Base-by-base conservation (phyloP, 345 rosid genomes). In the Psidium guajava region DNA sequence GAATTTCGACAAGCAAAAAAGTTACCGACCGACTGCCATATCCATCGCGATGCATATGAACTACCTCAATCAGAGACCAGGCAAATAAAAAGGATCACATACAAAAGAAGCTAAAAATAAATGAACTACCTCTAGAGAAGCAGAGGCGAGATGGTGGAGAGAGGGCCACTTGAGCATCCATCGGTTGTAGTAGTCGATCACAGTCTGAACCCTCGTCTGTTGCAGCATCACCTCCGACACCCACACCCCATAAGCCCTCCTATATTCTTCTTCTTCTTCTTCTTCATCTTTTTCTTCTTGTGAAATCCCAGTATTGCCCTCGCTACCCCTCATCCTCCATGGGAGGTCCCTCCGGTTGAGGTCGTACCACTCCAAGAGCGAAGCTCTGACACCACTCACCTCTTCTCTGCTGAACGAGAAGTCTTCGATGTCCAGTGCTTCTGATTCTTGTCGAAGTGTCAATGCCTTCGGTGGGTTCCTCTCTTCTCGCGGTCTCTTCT, bases 81-180 rank as follows among this genome's bases (percentile, higher is more conserved):
- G 6, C 24, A 69, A 32, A 69, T 36, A 28, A 24, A 82, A 69
- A 82, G 11, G 61, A 61, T 14, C 50, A 15, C 22, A 7, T 16
- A 73, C 36, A 55, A 55, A n/a, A 25, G 54, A 86, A 27, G 55
- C 36, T 42, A 27, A 49, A 6, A 44, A 56, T 47, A 5, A 49
- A 49, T 11, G 16, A 82, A 49, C 50, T 55, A 58, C 85, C 81
- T 57, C 84, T 52, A 55, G 93, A 82, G 99, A 95, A 90, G 98
- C 98, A 86, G 90, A 89, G 74, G 98, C 91, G 40, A 97, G 95
- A 88, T 93, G 91, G 47, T 90, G 83, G 83, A 95, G 88, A 59
- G 99, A 92, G 57, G 98, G 96, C 99, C 99, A 97, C 88, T 91
- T 95, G 27, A 53, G 87, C 98, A 95, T 95, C 99, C 98, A 97